Base-by-base conservation (phyloP, 2,329 filamentous ascomycete species). In the Ophiosphaerella korrae region DNA sequence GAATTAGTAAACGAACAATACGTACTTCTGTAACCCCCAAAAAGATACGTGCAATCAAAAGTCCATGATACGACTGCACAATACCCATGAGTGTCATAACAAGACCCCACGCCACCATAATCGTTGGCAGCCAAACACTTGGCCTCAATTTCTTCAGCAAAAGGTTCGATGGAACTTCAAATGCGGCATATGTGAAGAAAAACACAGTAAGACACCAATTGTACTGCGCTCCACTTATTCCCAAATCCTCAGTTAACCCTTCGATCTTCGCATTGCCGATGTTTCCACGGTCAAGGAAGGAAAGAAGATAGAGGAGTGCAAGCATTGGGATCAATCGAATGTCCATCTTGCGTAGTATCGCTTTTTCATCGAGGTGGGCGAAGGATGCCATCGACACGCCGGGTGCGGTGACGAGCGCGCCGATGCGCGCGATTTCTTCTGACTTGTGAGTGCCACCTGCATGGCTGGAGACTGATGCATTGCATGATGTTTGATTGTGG, bases 201-300 rank as follows among this genome's bases (percentile, higher is more conserved):
- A 88, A 89, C 0, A 88, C 70, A 0, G 85, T 88, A 44, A 89
- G 62, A 2, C 84, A 84, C 6, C 81, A 85, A 1, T 88, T 77
- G 52, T 88, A 88, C 60, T 88, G 77, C 39, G 86, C 82, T 0
- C 82, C 84, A 1, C 57, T 59, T 60, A 74, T 66, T 3, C 58
- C 45, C 14, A 70, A 43, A 23, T 68, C 64, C 43, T 62, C 61
- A 5, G 55, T 60, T 21, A 73, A 50, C 1, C 68, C 67, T 42
- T 72, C 67, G n/a, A 77, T 71, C 18, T 67, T 67, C 50, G 64
- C 75, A 77, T 83, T 86, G 2, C 67, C 67, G 7, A 72, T 71
- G 24, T 71, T 72, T 14, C 66, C 66, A 14, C 69, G 53, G 14
- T 72, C 69, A 3, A 72, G 55, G 42, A 71, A 76, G 5, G 65